A percentile compares a stretch with the other conserved stretches of the same genome.
phyloP scores from a whole-genome alignment of 495 filamentous ascomycete genomes.

The Elaphomyces granulatus region DNA sequence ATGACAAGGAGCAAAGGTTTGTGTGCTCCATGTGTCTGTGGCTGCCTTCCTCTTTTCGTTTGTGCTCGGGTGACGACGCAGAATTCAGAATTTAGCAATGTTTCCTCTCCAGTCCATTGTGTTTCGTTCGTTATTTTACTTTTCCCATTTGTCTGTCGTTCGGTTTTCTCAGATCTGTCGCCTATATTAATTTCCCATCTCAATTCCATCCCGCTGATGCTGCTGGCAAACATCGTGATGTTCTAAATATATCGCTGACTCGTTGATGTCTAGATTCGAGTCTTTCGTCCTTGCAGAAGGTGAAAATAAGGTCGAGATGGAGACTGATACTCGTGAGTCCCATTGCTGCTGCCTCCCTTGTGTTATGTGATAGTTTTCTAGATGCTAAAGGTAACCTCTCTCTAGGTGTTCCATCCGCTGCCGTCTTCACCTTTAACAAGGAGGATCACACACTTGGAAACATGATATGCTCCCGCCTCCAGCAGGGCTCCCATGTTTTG shows the following conservation, averaged over 20 bases:
- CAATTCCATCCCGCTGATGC: background rate
- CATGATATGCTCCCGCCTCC: constrained; percentile 65
- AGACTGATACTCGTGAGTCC: constrained; percentile 68
- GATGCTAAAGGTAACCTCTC: no score
- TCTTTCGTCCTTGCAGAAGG: constrained; percentile 71
- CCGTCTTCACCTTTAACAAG: constrained; percentile 87
- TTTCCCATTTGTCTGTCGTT: constrained; percentile 1
- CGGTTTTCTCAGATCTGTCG: background rate
- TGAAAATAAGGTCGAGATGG: constrained; percentile 84
- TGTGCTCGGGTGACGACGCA: no score
- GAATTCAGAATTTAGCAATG: background rate
- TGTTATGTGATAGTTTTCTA: background rate
- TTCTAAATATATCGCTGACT: constrained; percentile 14
- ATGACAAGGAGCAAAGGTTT: constrained; percentile 17
- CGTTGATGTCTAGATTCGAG: constrained; percentile 53
- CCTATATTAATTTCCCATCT: constrained; percentile 1
- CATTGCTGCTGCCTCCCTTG: background rate
- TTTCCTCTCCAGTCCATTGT: background rate
- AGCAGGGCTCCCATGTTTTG: constrained; percentile 60
- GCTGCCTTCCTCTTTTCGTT: no score
- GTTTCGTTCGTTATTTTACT: background rate
- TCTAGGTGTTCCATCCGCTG: constrained; percentile 64
- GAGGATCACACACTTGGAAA: constrained; percentile 97
- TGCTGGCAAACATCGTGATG: constrained; percentile 1
- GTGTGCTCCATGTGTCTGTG: constrained; percentile 6